phyloP scores from a whole-genome alignment of 441 rosid species.

The Rhodomyrtus psidioides region DNA sequence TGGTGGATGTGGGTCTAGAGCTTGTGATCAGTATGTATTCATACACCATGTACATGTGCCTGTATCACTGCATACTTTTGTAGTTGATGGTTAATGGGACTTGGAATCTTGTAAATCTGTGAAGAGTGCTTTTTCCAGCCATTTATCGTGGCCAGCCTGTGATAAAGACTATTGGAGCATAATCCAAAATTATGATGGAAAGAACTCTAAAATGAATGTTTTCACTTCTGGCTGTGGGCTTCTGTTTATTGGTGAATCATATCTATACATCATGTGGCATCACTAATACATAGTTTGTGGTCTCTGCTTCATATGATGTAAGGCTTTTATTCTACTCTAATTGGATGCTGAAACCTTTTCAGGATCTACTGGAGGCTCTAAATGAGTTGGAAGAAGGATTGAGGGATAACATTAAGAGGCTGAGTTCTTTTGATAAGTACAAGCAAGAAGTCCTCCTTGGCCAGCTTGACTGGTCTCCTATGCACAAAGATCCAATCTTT shows the following conservation, averaged over 20 bases:
- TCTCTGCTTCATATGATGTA: not conserved
- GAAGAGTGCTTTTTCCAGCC: not conserved
- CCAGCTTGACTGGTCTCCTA: constrained; percentile 96
- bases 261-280: not conserved
- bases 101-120: not conserved
- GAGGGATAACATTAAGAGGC: constrained; percentile 69
- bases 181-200: not conserved
- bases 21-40: not conserved
- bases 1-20: not conserved
- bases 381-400: constrained; percentile 86
- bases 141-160: not conserved
- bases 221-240: not conserved
- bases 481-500: constrained; percentile 92
- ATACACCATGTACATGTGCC: not conserved
- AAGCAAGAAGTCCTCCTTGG: constrained; percentile 98
- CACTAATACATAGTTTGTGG: not conserved
- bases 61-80: not conserved
- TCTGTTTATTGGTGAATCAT: not conserved
- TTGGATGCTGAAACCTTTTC: constrained; percentile 4
- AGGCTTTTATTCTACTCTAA: not conserved
- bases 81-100: not conserved
- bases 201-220: not conserved
- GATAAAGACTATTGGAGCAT: not conserved
- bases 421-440: constrained; percentile 95
- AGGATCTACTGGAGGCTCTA: constrained; percentile 92